Evolutionary conservation across 1,139 yeast genomes (phyloP), one percentile per base, ranked within the genome.

Genomic region (Suhomyces wounanorum): DNA sequence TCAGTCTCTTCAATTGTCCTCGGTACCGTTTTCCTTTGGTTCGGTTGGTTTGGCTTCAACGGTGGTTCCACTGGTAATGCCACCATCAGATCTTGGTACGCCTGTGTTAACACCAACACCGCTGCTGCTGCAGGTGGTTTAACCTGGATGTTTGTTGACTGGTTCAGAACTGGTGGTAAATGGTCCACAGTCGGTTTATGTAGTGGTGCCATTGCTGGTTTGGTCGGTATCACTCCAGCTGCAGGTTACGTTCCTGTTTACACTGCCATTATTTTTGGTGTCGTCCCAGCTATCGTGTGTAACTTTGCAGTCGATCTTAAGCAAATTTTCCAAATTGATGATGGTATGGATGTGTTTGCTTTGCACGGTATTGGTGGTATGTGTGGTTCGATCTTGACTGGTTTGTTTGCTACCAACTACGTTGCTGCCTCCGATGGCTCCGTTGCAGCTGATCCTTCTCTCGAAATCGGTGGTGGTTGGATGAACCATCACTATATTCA

Each of bases 11-110:
- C 91, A 47, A 89, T 90, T 54, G 97, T 91, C n/a, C 75, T 92
- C 55, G 99, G 98, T 51, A 91, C 97, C 21, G 85, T 89, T 4
- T 89, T 94, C 76, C 82, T 92, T 63, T 92, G 97, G 97, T 90
- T 92, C 63, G 98, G 98, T 43, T 92, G 99, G 98, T 90, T 89
- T 64, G 97, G 97, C 48, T 92, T 92, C 82, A 92, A 94, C 78
- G 97, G 97, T 70, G 97, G 98, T 62, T 89, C 97, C 45, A 89
- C 97, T 50, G 97, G 96, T 69, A 87, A 89, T 67, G 87, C 96
- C 40, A 71, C 92, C 54, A 84, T 92, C 67, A 87, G 97, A 73
- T 91, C 96, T 51, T 89, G 90, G 88, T 90, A 91, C 75, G 96
- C 97, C 30, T 83, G 89, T 67, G 89, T 88, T 64, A 90, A 89